These are phyloP conservation scores for Jatropha podagrica DNA, from an alignment of 441 rosid genomes.

Conservation along the genomic window DNA sequence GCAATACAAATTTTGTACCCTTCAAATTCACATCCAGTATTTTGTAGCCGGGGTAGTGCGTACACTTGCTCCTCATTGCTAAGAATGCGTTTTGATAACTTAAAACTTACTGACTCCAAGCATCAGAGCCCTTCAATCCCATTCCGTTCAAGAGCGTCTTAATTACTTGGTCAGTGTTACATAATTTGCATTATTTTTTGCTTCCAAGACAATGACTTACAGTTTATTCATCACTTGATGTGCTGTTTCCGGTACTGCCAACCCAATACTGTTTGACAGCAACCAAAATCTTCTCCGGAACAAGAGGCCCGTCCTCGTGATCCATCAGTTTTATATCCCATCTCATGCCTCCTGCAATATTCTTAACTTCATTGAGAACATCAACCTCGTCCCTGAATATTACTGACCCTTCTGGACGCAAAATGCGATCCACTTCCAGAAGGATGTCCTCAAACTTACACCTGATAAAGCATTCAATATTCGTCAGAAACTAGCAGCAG, in stretches of 20 bases:
- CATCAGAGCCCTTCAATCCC: slow-evolving; percentile 23
- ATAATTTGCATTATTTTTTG: background rate
- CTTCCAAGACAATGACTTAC: too few relatives aligned
- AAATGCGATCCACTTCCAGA: slow-evolving; percentile 83
- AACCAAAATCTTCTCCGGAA: slow-evolving; percentile 73
- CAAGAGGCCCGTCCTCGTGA: slow-evolving; percentile 96
- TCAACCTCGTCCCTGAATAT: slow-evolving; percentile 80
- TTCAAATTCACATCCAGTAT: slow-evolving; percentile 17
- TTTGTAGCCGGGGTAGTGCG: slow-evolving; percentile 1
- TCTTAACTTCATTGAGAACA: slow-evolving; percentile 64
- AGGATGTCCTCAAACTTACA: slow-evolving; percentile 83
- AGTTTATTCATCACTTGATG: slow-evolving; percentile 37
- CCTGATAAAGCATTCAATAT: slow-evolving; percentile 35
- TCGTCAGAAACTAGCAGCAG: slow-evolving; percentile 1
- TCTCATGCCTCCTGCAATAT: slow-evolving; percentile 71
- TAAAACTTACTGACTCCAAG: slow-evolving; percentile 15
- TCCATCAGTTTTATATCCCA: slow-evolving; percentile 89
- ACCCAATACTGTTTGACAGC: slow-evolving; percentile 91
- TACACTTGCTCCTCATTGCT: slow-evolving; percentile 1
- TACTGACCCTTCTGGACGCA: slow-evolving; percentile 89
- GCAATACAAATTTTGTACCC: slow-evolving; percentile 14
- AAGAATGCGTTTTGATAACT: slow-evolving; percentile 17
- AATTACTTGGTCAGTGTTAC: slow-evolving; percentile 5
- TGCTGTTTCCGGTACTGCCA: slow-evolving; percentile 50
- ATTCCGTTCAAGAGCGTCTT: background rate